Evolutionary conservation across 2,329 filamentous ascomycete genomes (phyloP), one percentile per base, ranked within the genome.

Genomic region (Pochonia chlamydosporia): DNA sequence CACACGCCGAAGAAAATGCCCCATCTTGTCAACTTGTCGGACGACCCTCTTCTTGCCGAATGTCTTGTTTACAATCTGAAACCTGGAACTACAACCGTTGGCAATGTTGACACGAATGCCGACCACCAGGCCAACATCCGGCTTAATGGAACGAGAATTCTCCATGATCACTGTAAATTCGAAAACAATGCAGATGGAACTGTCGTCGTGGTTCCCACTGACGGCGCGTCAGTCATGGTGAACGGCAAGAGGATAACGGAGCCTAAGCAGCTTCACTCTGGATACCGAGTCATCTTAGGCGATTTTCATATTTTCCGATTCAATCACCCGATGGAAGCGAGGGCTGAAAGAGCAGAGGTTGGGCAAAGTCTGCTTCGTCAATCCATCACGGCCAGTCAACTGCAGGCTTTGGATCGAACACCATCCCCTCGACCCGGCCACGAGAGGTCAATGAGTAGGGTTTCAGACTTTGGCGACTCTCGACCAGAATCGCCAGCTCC

Each of bases 301-400:
- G 93, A 99, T 66, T 99, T 99, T 58, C 93, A 99, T 65, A 99
- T 99, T 51, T 97, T 99, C 70, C 79, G 93, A 48, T 99, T 99
- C 73, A 99, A 97, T 59, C 91, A 99, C 62, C 93, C 93, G 1
- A 86, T 96, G 74, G 93, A 99, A 69, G 93, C 93, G 25, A 84
- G 89, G 49, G 92, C 91, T 3, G 93, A 99, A 68, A 76, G 93
- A 46, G 91, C 89, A 11, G 89, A 96, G 60, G 88, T 64, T 9
- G 62, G 87, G 52, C 82, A 89, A 61, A 96, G 89, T 60, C 72
- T 95, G 18, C 73, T 99, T 48, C 85, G 92, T 40, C 92, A 97
- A 61, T 95, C 91, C 1, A 70, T 85, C 30, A 82, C 81, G 5
- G 79, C 78, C 26, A 83, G 68, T 55, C 79, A 84, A 57, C 62